Evolutionary conservation across 1,284 basidiomycete genomes (phyloP), one percentile per base, ranked within the genome.

Genomic region (Trichosporon faecale): DNA sequence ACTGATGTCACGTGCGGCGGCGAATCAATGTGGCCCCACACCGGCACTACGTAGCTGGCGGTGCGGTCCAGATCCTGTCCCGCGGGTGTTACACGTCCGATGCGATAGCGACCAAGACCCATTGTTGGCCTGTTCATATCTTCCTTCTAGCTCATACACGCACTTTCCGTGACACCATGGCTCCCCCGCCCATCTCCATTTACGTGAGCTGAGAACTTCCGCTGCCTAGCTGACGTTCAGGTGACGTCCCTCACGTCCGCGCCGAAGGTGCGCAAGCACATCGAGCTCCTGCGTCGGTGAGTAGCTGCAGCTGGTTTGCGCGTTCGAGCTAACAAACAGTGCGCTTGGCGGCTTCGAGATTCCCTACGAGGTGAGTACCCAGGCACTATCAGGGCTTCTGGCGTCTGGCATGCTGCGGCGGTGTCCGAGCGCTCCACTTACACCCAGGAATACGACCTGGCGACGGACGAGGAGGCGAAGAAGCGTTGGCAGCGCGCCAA

Each of bases 401-500:
- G 27, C 57, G 7, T 7, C 16, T 40, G 8, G n/a, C 12, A 12
- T 18, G 18, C 16, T n/a, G 27, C 9, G 8, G 29, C 16, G 4
- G 57, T 37, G 35, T 61, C 57, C 14, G 29, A 55, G 52, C 27
- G 57, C 57, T 37, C 55, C 11, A 18, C 68, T 67, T 18, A 67
- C 33, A 2, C 14, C 3, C 52, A 72, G 74, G 44, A 77, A 25
- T 77, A 75, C 67, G 81, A 83, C 65, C 75, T 83, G 14, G 80
- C 79, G 12, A 80, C 75, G 31, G 80, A 83, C 64, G 77, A 78
- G 67, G 80, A 80, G 31, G 81, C 81, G 14, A 83, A 83, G 73
- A 77, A 76, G 55, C 74, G 78, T 46, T 83, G 81, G 81, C 81
- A 83, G 71, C 73, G 80, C 7, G 76, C 81, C 44, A 82, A 81